Evolutionary conservation across 441 rosid genomes (phyloP).

Genomic region (Croton setiger): DNA sequence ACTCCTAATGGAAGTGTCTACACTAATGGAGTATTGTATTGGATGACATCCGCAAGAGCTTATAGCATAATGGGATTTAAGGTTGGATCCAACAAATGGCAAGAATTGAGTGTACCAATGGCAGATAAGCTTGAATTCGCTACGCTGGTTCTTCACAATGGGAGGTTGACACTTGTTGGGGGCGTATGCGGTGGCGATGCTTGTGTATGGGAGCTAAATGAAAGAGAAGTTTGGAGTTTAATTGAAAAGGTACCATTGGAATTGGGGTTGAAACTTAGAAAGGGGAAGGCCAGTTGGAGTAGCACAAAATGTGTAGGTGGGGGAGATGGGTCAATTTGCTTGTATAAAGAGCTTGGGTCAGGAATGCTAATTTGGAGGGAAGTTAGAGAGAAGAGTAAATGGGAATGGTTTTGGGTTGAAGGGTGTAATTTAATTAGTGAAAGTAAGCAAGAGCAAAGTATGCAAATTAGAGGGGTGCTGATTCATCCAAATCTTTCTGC

Average conservation of each 20-base stretch:
- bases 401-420: slow-evolving; percentile 54
- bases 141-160: slow-evolving; percentile 21
- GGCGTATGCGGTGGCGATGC: slow-evolving; percentile 25
- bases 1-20: slow-evolving; percentile 46
- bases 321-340: slow-evolving; percentile 31
- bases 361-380: slow-evolving; percentile 50
- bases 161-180: slow-evolving; percentile 36
- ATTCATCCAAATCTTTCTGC: slow-evolving; percentile 40
- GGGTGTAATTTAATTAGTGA: slow-evolving; percentile 32
- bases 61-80: slow-evolving; percentile 47
- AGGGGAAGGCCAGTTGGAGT: slow-evolving; percentile 36
- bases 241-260: slow-evolving; percentile 33
- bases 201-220: slow-evolving; percentile 40
- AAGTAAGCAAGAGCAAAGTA: slow-evolving; percentile 24
- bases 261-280: slow-evolving; percentile 33
- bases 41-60: slow-evolving; percentile 64
- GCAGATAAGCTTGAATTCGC: slow-evolving; percentile 52
- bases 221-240: slow-evolving; percentile 28
- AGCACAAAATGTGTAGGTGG: slow-evolving; percentile 42
- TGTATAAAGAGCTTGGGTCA: slow-evolving; percentile 44
- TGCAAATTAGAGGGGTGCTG: slow-evolving; percentile 37
- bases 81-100: slow-evolving; percentile 37
- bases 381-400: slow-evolving; percentile 21
- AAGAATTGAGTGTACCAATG: slow-evolving; percentile 38
- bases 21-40: slow-evolving; percentile 37